A percentile compares a stretch with the other conserved stretches of the same genome.
phyloP scores from a whole-genome alignment of 2,329 filamentous ascomycete species.

The Claviceps fusiformis region DNA sequence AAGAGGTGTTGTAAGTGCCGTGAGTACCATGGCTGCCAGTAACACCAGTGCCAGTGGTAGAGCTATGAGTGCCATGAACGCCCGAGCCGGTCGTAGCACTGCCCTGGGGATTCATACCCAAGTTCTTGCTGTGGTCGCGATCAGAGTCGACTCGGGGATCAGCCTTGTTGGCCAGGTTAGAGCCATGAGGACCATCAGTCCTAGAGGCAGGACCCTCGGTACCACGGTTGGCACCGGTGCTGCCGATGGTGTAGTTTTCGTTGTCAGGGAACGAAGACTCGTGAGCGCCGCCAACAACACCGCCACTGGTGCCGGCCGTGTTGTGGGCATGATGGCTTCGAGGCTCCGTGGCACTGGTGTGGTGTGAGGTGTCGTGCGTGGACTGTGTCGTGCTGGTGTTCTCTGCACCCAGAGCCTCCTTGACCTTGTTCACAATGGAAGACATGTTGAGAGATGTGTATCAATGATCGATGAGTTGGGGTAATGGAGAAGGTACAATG shows the following conservation, averaged over 20 bases:
- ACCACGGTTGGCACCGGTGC: slow-evolving; percentile 7
- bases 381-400: slow-evolving; percentile 7
- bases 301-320: slow-evolving; percentile 9
- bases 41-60: slow-evolving; percentile 5
- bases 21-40: slow-evolving; percentile 5
- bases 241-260: slow-evolving; percentile 27
- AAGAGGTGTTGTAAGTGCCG: neutral
- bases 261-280: slow-evolving; percentile 18
- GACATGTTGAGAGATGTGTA: slow-evolving; percentile 28
- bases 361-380: slow-evolving; percentile 4
- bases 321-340: slow-evolving; percentile 35
- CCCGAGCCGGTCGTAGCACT: slow-evolving; percentile 5
- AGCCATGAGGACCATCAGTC: slow-evolving; percentile 32
- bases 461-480: neutral
- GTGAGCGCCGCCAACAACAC: slow-evolving; percentile 10
- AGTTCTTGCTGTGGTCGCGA: slow-evolving; percentile 25
- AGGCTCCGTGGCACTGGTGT: slow-evolving; percentile 33
- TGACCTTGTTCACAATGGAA: slow-evolving; percentile 44
- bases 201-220: slow-evolving; percentile 13
- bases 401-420: slow-evolving; percentile 36
- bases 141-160: slow-evolving; percentile 44
- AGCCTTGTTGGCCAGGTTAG: slow-evolving; percentile 34
- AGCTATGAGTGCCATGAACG: neutral
- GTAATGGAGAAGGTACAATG: neutral
- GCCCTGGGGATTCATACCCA: slow-evolving; percentile 19